Base-by-base conservation (phyloP, 345 rosid genomes). In the Hirschfeldia incana region DNA sequence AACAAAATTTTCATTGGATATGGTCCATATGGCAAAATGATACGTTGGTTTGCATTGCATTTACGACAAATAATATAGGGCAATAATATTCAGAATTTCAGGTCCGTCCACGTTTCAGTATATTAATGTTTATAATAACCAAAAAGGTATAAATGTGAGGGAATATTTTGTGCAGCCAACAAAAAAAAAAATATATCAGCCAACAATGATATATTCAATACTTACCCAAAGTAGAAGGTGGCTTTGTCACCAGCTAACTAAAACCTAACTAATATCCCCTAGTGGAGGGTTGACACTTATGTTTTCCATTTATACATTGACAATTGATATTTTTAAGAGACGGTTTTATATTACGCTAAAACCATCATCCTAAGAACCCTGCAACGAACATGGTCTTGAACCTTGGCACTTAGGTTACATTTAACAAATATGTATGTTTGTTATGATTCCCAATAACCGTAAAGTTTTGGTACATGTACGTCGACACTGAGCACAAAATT, bases 171-270 rank as follows among this genome's bases (percentile, higher is more conserved):
- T 49, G 74, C 36, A 36, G 12, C 13, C 49, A 42, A 32, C 66
- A 46, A 33, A 0, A 36, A 36, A 36, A 36, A 33, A 36, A 68
- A 74, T 74, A 29, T 49, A 12, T 8, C 36, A 36, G 12, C 49
- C 49, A 42, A 32, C 67, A 51, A 26, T 63, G 17, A 69, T 10
- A 69, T 69, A 11, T 4, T 70, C 80, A 80, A 27, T 70, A 42
- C 70, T 75, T 75, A 80, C 72, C 83, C 68, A 70, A 75, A 65
- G 63, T 70, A 75, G 83, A 70, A 75, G 68, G 76, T 75, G 68
- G 26, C 73, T 46, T 75, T 58, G 27, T 46, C 62, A 8, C 64
- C 36, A 65, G 27, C 80, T 33, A 21, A 44, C 21, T 39, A 7
- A 42, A 42, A 72, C 79, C 62, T 80, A 70, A 70, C 80, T 26